Base-by-base conservation (phyloP, 192 early-diverging fungal species). In the Entomortierella lignicola region DNA sequence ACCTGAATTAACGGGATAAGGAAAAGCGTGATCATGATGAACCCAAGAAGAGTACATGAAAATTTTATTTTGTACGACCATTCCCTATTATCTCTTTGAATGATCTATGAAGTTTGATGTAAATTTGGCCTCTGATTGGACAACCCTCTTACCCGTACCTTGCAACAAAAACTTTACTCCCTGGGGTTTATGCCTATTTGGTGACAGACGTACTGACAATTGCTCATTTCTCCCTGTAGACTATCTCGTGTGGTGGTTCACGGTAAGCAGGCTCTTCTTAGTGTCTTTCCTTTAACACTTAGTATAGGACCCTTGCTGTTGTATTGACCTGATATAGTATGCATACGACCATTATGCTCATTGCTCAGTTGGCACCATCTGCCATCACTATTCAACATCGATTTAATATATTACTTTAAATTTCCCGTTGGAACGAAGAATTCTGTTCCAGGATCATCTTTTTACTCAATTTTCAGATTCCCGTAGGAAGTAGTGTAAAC, bases 61-160 rank as follows among this genome's bases (percentile, higher is more conserved):
- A 34, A 32, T 2, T 37, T 63, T 61, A 21, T 61, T 43, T 61
- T 63, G 61, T 63, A 31, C 31, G 29, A 63, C 61, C 43, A 11
- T 18, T 2, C 47, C 27, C 47, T 31, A 63, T 25, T 32, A 51
- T 63, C 61, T 51, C 61, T 25, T 18, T 63, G 61, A 30, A 37
- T 48, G 53, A 63, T 63, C 61, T 32, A 10, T 27, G 51, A 63
- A 63, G 27, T 32, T 63, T 63, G 61, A 63, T 63, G 18, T 31
- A 32, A 63, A 25, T 21, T 21, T 2, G 1, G 25, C 29, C 2
- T 37, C 10, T 63, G 61, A 63, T 63, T 63, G 61, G 61, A 13
- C 27, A 25, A 18, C 26, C 8, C 25, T 13, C 4, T 29, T 12
- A 50, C 25, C 7, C 25, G 47, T 29, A 7, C 42, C 47, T 37